Evolutionary conservation across 2,329 filamentous ascomycete species (phyloP), one percentile per base, ranked within the genome.

Genomic region (Neonectria hederae): DNA sequence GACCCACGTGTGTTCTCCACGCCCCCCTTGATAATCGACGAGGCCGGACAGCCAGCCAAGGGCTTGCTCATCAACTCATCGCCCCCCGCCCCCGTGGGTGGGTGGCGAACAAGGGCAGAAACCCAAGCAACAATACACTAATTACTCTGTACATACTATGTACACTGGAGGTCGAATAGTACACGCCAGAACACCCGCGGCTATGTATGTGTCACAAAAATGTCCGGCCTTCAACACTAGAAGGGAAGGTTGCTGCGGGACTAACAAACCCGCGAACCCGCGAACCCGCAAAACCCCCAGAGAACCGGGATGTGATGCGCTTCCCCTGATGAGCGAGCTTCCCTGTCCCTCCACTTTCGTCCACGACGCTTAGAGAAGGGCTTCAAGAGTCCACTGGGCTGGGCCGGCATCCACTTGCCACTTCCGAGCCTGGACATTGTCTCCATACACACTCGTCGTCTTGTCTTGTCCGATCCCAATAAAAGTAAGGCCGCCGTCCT

Each of bases 401-500:
- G 17, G 6, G n/a, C 4, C 7, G 3, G n/a, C 17, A 42, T 42
- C 38, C 38, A 42, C 38, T 10, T 19, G n/a, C n/a, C 38, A 19
- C 38, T 42, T 42, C 38, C 38, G n/a, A 42, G 38, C 21, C 38
- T 42, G 38, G 19, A 38, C 35, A 38, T 19, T 42, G 38, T 42
- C 38, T 21, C 38, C 38, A 40, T 40, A 40, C 35, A 38, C 35
- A 40, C 26, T 28, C 26, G 26, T 28, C 26, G 26, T 28, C n/a
- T n/a, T 14, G 3, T 24, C 26, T 56, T 62, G 54, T 54, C 54
- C 59, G 62, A 55, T 40, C 43, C 53, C 45, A 63, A 68, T 66
- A 69, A 69, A 68, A 54, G 62, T 57, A 62, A 68, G 57, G 54
- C 52, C 26, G 48, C 55, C 48, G 52, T 66, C 54, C 54, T 10